A percentile compares a stretch with the other conserved stretches of the same genome.
These are phyloP conservation scores for Aurifilum marmelostoma DNA, from an alignment of 2,329 filamentous ascomycete species.

Conservation along the genomic window DNA sequence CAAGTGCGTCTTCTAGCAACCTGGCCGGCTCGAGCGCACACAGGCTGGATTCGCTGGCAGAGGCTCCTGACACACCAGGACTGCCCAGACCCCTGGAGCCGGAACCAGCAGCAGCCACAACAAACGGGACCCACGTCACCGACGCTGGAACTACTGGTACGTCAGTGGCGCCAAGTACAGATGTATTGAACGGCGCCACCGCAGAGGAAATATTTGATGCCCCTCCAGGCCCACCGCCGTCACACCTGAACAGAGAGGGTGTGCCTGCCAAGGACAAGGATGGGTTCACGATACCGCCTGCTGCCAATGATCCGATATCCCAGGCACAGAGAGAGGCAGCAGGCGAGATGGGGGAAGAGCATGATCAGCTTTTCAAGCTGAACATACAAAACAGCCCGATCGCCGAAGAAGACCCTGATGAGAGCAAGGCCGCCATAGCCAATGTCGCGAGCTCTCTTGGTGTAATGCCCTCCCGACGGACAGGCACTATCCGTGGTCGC, in stretches of 20 bases:
- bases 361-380: constrained; percentile 74
- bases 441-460: constrained; percentile 76
- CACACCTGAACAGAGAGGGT: constrained; percentile 43
- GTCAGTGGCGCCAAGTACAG: constrained; percentile 33
- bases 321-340: constrained; percentile 71
- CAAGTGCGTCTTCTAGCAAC: constrained; percentile 62
- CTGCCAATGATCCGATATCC: constrained; percentile 67
- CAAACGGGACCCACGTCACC: constrained; percentile 34
- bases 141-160: constrained; percentile 11
- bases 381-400: constrained; percentile 80
- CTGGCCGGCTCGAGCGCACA: constrained; percentile 53
- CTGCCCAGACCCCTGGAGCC: constrained; percentile 31
- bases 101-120: constrained; percentile 16
- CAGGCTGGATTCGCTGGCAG: constrained; percentile 60
- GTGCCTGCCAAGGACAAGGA: constrained; percentile 68
- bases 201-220: constrained; percentile 54
- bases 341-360: constrained; percentile 54
- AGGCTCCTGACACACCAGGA: constrained; percentile 52
- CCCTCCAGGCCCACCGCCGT: constrained; percentile 55
- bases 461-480: constrained; percentile 66
- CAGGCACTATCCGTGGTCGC: constrained; percentile 81
- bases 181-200: constrained; percentile 52
- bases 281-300: constrained; percentile 73
- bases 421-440: constrained; percentile 72
- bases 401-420: constrained; percentile 75